Evolutionary conservation across 1,284 basidiomycete species (phyloP).

Genomic region (Sporisorium graminicola): DNA sequence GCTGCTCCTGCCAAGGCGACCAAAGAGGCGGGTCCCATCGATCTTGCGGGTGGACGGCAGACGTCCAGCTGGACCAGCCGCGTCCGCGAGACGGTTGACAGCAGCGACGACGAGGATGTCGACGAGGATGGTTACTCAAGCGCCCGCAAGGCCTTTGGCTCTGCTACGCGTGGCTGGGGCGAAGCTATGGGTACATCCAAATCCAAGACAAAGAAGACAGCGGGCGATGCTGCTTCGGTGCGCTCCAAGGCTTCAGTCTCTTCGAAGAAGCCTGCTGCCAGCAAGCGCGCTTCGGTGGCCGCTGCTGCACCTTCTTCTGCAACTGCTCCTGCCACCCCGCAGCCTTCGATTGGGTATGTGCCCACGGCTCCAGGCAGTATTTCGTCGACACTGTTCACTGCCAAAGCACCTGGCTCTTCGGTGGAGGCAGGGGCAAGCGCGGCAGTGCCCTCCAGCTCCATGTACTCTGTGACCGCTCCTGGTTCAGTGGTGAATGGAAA

Average conservation of each 20-base stretch:
- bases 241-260: slow-evolving; percentile 33
- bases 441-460: slow-evolving; percentile 20
- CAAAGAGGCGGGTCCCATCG: slow-evolving; percentile 50
- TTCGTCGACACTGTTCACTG: slow-evolving; percentile 36
- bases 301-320: neutral
- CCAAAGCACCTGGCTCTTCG: slow-evolving; percentile 42
- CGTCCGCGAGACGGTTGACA: slow-evolving; percentile 46
- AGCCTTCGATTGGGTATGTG: slow-evolving; percentile 30
- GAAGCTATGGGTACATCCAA: slow-evolving; percentile 57
- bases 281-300: slow-evolving; percentile 14
- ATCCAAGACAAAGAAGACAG: slow-evolving; percentile 36
- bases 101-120: slow-evolving; percentile 63
- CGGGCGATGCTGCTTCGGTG: slow-evolving; percentile 34
- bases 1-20: slow-evolving; percentile 35
- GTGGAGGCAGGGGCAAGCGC: slow-evolving; percentile 18
- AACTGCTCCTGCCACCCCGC: slow-evolving; percentile 12
- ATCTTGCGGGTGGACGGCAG: slow-evolving; percentile 45
- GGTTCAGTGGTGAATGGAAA: slow-evolving; percentile 27
- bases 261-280: slow-evolving; percentile 29
- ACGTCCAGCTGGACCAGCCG: slow-evolving; percentile 61
- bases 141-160: slow-evolving; percentile 63
- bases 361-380: slow-evolving; percentile 41
- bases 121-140: slow-evolving; percentile 55
- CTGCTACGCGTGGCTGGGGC: slow-evolving; percentile 56
- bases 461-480: slow-evolving; percentile 43